Conservation (phyloP, 305 asterid genomes). For the Fraxinus sp. region DNA sequence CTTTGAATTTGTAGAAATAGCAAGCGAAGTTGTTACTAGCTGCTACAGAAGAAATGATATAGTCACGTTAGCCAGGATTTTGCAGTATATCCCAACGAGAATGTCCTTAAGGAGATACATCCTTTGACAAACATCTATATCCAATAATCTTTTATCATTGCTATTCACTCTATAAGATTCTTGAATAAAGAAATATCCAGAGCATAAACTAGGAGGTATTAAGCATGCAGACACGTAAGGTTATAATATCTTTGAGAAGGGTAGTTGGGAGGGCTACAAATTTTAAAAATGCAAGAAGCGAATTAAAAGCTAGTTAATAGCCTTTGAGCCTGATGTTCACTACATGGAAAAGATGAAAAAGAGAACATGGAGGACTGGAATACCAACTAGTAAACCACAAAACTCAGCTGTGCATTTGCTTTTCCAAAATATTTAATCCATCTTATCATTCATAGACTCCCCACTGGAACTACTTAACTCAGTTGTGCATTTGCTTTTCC, state of each 20-base stretch:
- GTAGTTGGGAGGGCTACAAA: not conserved
- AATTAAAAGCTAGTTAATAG: not conserved
- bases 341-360: constrained; percentile 8
- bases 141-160: not conserved
- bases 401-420: not conserved
- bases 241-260: constrained; percentile 9
- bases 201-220: not conserved
- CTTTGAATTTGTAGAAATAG: constrained; percentile 9
- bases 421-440: not conserved
- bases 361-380: not conserved
- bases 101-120: not conserved
- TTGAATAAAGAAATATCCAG: not conserved
- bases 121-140: not conserved
- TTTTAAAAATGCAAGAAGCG: not conserved
- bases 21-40: not conserved
- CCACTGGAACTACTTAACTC: not conserved
- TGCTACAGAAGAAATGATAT: not conserved
- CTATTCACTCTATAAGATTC: not conserved
- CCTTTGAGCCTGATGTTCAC: constrained; percentile 8
- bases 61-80: not conserved
- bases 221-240: not conserved
- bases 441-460: constrained; percentile 12
- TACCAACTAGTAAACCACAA: constrained; percentile 5
- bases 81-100: not conserved
- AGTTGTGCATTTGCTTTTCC: not conserved